Evolutionary conservation across 192 early-diverging fungal species (phyloP), one percentile per base, ranked within the genome.

Genomic region (Entophlyctis luteolus): DNA sequence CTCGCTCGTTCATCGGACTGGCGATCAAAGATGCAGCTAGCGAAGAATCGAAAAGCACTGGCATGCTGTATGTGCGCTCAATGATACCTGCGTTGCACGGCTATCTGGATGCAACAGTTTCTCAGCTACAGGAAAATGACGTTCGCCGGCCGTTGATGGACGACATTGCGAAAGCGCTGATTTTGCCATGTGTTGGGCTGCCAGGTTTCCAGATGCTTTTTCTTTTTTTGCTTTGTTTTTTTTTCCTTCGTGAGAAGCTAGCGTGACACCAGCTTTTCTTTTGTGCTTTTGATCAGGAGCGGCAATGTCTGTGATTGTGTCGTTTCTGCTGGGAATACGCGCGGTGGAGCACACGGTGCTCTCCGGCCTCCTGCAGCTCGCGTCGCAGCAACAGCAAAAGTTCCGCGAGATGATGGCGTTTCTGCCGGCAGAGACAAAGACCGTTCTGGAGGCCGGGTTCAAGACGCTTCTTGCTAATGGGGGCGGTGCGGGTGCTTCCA

Each of bases 371-470:
- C 27, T 76, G 2, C 65, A 72, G 33, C 52, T 76, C 4, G 75
- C 75, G 5, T 33, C 67, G 3, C 47, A 62, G 60, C 47, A 65
- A 10, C 70, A 45, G 22, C 34, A 25, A 14, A 48, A 68, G 8
- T 72, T 72, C 29, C 49, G 68, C 25, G 49, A 56, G 20, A 69
- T 71, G 36, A 68, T 78, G 42, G 48, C 37, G 12, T 35, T 32
- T 34, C 55, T 78, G 16, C 20, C 57, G 46, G 48, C 25, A 22
- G 60, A 47, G 20, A 27, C 53, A 5, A 66, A 38, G 31, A 45
- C 29, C 4, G 55, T 31, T 6, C 56, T 78, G 28, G 70, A 78
- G 50, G 36, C 35, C n/a, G 70, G 54, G 14, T 75, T 75, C 20
- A 62, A 78, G 50, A 62, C 68, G 36, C 14, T 68, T 2, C 37